A percentile compares a stretch with the other conserved stretches of the same genome.
These are phyloP conservation scores for Geotrichum carabidarum DNA, from an alignment of 1,139 yeast genomes.

Conservation along the genomic window DNA sequence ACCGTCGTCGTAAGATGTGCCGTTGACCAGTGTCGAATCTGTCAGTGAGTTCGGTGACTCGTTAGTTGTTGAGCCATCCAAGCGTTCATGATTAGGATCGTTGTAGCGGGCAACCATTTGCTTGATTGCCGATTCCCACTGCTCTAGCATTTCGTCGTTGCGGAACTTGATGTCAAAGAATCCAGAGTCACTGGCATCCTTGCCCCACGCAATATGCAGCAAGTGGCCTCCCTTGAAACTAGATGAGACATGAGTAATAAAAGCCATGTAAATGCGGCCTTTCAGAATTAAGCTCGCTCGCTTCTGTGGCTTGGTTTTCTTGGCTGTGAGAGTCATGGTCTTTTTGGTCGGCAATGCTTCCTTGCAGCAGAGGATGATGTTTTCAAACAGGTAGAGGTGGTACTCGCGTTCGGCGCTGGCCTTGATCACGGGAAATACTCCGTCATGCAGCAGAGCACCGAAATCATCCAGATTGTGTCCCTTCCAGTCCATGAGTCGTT, in stretches of 20 bases:
- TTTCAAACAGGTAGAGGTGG: conserved; percentile 83
- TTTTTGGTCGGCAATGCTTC: conserved; percentile 38
- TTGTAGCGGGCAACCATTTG: conserved; percentile 30
- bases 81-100: conserved; percentile 6
- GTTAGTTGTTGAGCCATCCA: not conserved
- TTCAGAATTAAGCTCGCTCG: conserved; percentile 36
- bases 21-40: conserved; percentile 15
- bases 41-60: conserved; percentile 5
- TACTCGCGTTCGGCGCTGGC: conserved; percentile 81
- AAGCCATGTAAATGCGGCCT: conserved; percentile 42
- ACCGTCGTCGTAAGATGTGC: conserved; percentile 20
- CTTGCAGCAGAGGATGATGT: conserved; percentile 74
- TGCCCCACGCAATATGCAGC: conserved; percentile 38
- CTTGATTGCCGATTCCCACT: conserved; percentile 36
- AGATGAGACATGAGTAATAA: conserved; percentile 35
- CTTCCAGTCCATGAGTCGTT: conserved; percentile 83
- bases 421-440: conserved; percentile 67
- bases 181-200: conserved; percentile 37
- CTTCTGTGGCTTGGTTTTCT: conserved; percentile 28
- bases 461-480: conserved; percentile 81
- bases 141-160: conserved; percentile 35
- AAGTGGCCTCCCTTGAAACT: conserved; percentile 31
- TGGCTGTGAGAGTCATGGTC: conserved; percentile 31
- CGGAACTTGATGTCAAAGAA: conserved; percentile 37
- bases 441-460: conserved; percentile 80